Conservation (phyloP, 1,139 yeast species). For the Debaryomyces coudertii region DNA sequence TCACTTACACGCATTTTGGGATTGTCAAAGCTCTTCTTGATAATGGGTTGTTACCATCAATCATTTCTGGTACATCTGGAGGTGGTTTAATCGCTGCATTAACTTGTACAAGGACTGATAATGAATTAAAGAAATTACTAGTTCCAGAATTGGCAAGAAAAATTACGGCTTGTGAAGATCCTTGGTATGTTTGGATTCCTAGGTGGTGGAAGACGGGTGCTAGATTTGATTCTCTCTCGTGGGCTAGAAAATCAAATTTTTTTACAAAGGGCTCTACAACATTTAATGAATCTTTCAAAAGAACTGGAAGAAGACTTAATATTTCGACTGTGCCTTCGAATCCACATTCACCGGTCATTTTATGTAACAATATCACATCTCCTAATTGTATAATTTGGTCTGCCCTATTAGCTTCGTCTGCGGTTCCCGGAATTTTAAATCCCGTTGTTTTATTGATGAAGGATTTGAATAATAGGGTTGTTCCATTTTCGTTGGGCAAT, state of each 20-base stretch:
- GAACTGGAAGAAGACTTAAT: slow-evolving; percentile 72
- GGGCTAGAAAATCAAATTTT: slow-evolving; percentile 73
- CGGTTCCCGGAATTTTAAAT: slow-evolving; percentile 82
- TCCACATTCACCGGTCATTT: slow-evolving; percentile 78
- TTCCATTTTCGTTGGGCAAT: slow-evolving; percentile 74
- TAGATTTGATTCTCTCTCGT: slow-evolving; percentile 69
- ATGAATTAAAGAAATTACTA: slow-evolving; percentile 59
- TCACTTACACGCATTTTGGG: slow-evolving; percentile 79
- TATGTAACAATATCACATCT: slow-evolving; percentile 75
- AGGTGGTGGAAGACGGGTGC: slow-evolving; percentile 80
- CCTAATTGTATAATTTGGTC: slow-evolving; percentile 88
- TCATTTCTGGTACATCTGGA: slow-evolving; percentile 79
- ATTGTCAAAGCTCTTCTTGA: slow-evolving; percentile 72
- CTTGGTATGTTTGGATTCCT: slow-evolving; percentile 61
- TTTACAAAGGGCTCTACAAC: slow-evolving; percentile 76
- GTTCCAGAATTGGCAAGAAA: slow-evolving; percentile 65
- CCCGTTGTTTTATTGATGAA: slow-evolving; percentile 84
- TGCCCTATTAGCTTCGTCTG: slow-evolving; percentile 73
- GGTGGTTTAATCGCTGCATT: slow-evolving; percentile 82
- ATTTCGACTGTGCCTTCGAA: slow-evolving; percentile 82
- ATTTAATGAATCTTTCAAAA: slow-evolving; percentile 66
- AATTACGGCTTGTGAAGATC: slow-evolving; percentile 74
- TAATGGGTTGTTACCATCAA: slow-evolving; percentile 64
- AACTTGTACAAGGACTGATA: slow-evolving; percentile 69
- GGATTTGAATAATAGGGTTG: slow-evolving; percentile 44